Base-by-base conservation (phyloP, 2,329 filamentous ascomycete species). In the Ascochyta rabiei region DNA sequence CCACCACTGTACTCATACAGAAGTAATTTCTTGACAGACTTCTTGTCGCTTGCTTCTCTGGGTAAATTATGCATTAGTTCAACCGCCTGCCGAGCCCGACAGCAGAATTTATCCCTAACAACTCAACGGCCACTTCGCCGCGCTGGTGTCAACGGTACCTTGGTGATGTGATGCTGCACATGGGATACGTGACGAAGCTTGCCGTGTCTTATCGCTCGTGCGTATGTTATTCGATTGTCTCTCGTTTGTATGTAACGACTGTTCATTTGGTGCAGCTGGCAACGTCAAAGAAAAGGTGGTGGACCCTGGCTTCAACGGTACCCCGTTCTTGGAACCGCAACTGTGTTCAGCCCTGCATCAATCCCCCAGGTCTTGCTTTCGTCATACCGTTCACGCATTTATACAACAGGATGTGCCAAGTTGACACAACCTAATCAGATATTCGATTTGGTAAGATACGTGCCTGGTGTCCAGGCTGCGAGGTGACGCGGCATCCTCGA, bases 171-270 rank as follows among this genome's bases (percentile, higher is more conserved):
- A 49, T 55, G 31, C 52, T 49, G 52, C 41, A 35, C n/a, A 12
- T n/a, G 24, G 18, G 24, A 13, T 28, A 19, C 41, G 30, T 31
- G 13, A 38, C 12, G n/a, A 26, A 9, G 26, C 10, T 19, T 21
- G 4, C 19, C 30, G 59, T 66, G 58, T 62, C 64, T 71, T 72
- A 71, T 72, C 68, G 64, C 66, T 62, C 55, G 50, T 62, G 42
- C 46, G 41, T 8, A 39, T 37, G 57, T 68, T 70, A 69, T 66
- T 64, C 62, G 50, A 69, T 66, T 55, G 48, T 63, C 68, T 68
- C 58, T 69, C 59, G 60, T 67, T 53, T 30, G 26, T 48, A 16
- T 5, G 33, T 35, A 53, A 15, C 34, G 41, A 28, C 43, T 55
- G 57, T 38, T 50, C 47, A 52, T 52, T 63, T 49, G 56, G 18